Percentiles rank a stretch among this genome's conserved stretches.
These are phyloP conservation scores for Brassica incana DNA, from an alignment of 345 rosid genomes.

Conservation along the genomic window DNA sequence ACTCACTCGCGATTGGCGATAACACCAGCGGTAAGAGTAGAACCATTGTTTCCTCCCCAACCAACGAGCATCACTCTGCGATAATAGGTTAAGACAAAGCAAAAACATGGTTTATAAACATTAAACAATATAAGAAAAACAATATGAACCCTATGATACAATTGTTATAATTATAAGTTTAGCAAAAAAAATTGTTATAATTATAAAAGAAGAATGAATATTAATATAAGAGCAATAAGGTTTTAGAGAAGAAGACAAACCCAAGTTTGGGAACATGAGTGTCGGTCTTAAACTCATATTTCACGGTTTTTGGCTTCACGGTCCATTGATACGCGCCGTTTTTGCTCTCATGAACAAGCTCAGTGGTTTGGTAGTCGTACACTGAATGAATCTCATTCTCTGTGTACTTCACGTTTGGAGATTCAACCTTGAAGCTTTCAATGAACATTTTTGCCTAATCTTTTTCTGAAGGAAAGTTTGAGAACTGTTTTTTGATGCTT, in stretches of 20 bases:
- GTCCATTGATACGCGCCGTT: constrained; percentile 82
- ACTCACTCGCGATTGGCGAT: constrained; percentile 93
- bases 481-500: constrained; percentile 1
- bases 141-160: not conserved
- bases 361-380: constrained; percentile 89
- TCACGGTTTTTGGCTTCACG: constrained; percentile 84
- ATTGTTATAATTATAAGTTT: not conserved
- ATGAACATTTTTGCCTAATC: constrained; percentile 62
- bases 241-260: constrained; percentile 38
- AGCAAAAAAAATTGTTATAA: no score
- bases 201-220: not conserved
- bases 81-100: not conserved
- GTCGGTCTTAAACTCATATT: constrained; percentile 85
- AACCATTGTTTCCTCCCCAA: constrained; percentile 98
- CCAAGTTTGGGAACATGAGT: constrained; percentile 82
- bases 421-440: constrained; percentile 83
- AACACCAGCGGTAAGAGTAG: constrained; percentile 86
- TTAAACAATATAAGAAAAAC: not conserved
- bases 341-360: constrained; percentile 83
- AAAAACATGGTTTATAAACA: not conserved
- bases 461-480: not conserved
- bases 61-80: constrained; percentile 94
- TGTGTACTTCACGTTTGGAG: constrained; percentile 82
- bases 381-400: constrained; percentile 82
- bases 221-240: not conserved